A percentile compares a stretch with the other conserved stretches of the same genome.
Evolutionary conservation across 345 rosid species (phyloP).

Genomic region (Arabidopsis thaliana): TAIR10.1 NC_003070.9:10482501-10483000

Average conservation of each 20-base stretch:
- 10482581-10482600: constrained; percentile 6
- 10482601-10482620: background rate
- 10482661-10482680: background rate
- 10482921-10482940: constrained; percentile 95
- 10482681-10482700: background rate
- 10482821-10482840: background rate
- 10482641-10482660: background rate
- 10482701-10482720: background rate
- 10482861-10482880: constrained; percentile 7
- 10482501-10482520: constrained; percentile 17
- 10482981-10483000: constrained; percentile 79
- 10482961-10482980: constrained; percentile 98
- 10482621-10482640: background rate
- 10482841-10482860: constrained; percentile 14
- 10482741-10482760: constrained; percentile 12
- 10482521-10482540: constrained; percentile 11
- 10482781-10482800: background rate
- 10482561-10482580: background rate
- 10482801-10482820: constrained; percentile 4
- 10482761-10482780: background rate
- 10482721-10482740: background rate
- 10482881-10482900: constrained; percentile 29
- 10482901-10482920: constrained; percentile 78
- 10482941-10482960: constrained; percentile 99
- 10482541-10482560: background rate